Evolutionary conservation across 495 filamentous ascomycete genomes (phyloP).

Genomic region (Aspergillus cristatus): DNA sequence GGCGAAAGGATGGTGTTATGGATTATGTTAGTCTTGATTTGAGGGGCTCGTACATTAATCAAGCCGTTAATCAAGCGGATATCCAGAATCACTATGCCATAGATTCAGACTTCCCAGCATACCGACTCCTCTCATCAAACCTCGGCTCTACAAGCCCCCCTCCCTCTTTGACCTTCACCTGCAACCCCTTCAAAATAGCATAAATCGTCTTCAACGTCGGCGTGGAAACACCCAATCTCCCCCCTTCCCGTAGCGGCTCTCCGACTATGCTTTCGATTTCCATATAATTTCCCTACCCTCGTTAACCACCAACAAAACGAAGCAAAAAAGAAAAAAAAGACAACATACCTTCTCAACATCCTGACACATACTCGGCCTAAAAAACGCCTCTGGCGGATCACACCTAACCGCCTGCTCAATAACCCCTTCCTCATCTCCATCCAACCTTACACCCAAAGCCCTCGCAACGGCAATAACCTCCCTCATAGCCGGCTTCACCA

Average conservation of each 20-base stretch:
- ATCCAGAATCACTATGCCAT: no score
- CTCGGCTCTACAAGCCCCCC: conserved; percentile 7
- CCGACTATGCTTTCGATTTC: conserved; percentile 46
- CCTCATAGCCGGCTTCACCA: conserved; percentile 9
- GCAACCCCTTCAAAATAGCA: conserved; percentile 29
- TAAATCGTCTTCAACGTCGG: conserved; percentile 39
- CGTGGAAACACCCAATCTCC: conserved; percentile 29
- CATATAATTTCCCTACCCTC: conserved; percentile 37
- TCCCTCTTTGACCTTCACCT: conserved; percentile 27
- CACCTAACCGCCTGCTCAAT: conserved; percentile 14
- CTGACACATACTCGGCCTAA: conserved; percentile 38
- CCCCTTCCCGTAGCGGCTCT: conserved; percentile 41
- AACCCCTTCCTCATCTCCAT: conserved; percentile 22
- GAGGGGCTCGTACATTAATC: no score
- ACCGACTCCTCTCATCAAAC: no score
- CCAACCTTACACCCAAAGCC: conserved; percentile 14
- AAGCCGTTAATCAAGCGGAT: no score
- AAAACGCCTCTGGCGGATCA: conserved; percentile 25
- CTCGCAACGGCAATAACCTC: conserved; percentile 9
- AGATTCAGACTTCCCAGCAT: no score
- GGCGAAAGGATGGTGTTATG: background rate
- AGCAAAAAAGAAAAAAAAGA: background rate
- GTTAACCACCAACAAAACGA: no score
- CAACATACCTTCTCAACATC: conserved; percentile 31
- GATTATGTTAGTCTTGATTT: no score